These are phyloP conservation scores for Trichosanthes cucumerina DNA, from an alignment of 306 rosid genomes.

Conservation along the genomic window DNA sequence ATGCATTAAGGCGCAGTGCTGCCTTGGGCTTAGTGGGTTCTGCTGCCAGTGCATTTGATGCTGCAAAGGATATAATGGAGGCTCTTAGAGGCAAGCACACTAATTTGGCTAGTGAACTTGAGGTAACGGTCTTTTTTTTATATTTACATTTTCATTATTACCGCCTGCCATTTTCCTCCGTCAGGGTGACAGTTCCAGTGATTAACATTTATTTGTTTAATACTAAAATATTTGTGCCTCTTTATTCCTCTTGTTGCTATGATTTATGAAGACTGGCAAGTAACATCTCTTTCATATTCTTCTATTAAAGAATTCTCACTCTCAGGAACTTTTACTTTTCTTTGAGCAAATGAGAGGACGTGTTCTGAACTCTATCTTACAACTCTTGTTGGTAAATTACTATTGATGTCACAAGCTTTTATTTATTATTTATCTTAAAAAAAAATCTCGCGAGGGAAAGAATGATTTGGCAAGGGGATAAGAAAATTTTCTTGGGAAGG, in stretches of 20 bases:
- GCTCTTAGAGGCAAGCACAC: conserved; percentile 97
- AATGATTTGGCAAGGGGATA: neutral
- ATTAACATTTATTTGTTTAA: neutral
- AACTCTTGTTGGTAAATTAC: neutral
- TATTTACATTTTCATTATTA: conserved; percentile 7
- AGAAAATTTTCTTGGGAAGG: too few relatives aligned
- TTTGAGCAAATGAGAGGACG: neutral
- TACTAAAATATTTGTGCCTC: neutral
- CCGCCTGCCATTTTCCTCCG: neutral
- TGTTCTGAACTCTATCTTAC: neutral
- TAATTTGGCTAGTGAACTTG: conserved; percentile 95
- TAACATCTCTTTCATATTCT: neutral
- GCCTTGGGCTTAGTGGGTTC: conserved; percentile 86
- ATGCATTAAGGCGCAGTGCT: conserved; percentile 73
- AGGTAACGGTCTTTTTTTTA: conserved; percentile 37
- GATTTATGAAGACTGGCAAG: neutral
- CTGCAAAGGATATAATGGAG: conserved; percentile 99
- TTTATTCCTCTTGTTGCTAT: neutral
- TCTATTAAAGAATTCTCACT: neutral
- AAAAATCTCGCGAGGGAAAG: too few relatives aligned
- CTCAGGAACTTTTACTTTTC: neutral
- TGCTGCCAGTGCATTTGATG: conserved; percentile 97
- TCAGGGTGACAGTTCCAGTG: neutral
- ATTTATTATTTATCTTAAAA: neutral
- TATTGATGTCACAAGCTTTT: neutral